These are phyloP conservation scores for Geotrichum fermentans DNA, from an alignment of 1,139 yeast genomes.

Conservation along the genomic window DNA sequence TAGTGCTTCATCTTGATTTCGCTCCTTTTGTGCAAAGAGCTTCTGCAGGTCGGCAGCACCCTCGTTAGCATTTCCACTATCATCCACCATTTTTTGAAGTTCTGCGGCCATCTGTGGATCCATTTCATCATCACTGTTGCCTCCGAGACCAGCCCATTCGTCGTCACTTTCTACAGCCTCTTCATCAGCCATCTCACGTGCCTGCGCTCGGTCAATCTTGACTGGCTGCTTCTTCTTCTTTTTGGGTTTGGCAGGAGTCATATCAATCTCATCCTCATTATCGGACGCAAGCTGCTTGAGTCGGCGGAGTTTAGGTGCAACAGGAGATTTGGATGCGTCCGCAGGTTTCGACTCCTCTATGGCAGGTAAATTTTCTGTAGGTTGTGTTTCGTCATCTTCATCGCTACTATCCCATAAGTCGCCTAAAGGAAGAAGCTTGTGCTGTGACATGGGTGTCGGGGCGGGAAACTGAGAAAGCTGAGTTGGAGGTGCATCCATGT, in stretches of 20 bases:
- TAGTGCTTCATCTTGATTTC: constrained; percentile 62
- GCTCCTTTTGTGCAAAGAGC: constrained; percentile 62
- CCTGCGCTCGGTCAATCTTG: constrained; percentile 35
- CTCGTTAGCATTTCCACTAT: constrained; percentile 47
- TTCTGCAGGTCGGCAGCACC: constrained; percentile 58
- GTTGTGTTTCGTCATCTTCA: not conserved
- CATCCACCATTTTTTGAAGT: constrained; percentile 78
- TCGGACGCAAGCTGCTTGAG: not conserved
- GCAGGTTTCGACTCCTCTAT: not conserved
- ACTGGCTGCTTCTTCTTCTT: constrained; percentile 10
- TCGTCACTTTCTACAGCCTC: constrained; percentile 97
- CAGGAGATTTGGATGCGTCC: not conserved
- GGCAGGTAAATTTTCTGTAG: not conserved
- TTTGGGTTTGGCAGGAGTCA: not conserved
- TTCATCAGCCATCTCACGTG: constrained; percentile 65
- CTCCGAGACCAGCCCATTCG: constrained; percentile 91
- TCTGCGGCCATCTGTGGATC: constrained; percentile 46
- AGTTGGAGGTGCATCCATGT: constrained; percentile 18
- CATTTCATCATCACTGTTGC: constrained; percentile 61
- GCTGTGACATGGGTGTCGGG: constrained; percentile 18
- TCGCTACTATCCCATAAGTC: constrained; percentile 5
- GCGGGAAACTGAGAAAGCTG: constrained; percentile 24
- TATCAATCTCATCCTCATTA: constrained; percentile 1
- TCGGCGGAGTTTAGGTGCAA: not conserved
- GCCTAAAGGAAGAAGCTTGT: not conserved